Percentiles rank a stretch among this genome's conserved stretches.
phyloP scores from a whole-genome alignment of 2,329 filamentous ascomycete species.

The Calonectria leucothoes region DNA sequence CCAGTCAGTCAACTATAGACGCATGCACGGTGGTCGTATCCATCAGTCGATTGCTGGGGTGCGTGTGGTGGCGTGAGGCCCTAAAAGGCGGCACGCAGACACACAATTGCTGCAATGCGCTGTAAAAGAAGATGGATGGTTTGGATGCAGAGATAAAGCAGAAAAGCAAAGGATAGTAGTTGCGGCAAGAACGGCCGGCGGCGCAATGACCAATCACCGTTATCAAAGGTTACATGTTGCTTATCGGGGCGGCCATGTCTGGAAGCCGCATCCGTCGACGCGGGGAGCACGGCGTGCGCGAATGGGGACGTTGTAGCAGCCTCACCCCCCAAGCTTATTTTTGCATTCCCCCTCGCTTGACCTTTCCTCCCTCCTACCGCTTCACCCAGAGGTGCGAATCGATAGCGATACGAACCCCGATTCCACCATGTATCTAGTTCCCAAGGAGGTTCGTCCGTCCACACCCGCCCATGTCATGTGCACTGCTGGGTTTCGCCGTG shows the following conservation, averaged over 20 bases:
- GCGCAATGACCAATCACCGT: constrained; percentile 19
- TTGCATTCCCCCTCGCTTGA: background rate
- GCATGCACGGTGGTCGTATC: background rate
- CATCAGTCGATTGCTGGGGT: background rate
- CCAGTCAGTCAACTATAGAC: background rate
- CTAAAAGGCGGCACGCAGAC: no score
- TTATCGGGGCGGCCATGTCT: constrained; percentile 20
- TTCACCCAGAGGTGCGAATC: background rate
- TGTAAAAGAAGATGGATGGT: background rate
- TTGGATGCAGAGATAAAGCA: background rate
- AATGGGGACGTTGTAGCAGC: constrained; percentile 9
- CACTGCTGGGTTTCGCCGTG: constrained; percentile 5
- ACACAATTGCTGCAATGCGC: no score
- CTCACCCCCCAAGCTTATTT: constrained; percentile 12
- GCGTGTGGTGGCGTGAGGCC: background rate
- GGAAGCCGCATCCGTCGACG: constrained; percentile 3
- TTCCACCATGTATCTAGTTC: constrained; percentile 58
- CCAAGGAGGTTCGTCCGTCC: constrained; percentile 56
- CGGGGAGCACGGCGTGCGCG: constrained; percentile 2
- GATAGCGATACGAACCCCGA: constrained; percentile 16
- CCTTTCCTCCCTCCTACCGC: background rate
- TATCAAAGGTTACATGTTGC: constrained; percentile 14
- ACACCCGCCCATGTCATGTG: constrained; percentile 24
- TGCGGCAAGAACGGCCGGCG: background rate
- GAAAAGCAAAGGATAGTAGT: background rate